Evolutionary conservation across 345 rosid species (phyloP), one percentile per base, ranked within the genome.

Genomic region (Moricandia moricandioides): DNA sequence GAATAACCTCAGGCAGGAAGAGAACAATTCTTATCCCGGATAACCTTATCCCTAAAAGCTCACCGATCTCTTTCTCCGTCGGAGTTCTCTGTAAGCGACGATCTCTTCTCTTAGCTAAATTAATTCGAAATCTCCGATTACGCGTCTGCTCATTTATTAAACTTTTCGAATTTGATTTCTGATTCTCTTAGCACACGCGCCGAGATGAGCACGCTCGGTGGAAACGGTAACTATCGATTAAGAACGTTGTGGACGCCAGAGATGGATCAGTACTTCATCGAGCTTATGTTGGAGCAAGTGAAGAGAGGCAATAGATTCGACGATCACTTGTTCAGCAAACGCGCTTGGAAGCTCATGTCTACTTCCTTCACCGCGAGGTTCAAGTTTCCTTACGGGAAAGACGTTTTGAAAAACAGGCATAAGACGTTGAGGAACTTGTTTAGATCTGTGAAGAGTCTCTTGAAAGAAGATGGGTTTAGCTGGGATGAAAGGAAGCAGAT

Each of bases 171-270:
- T 29, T 58, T 58, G 35, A 58, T 58, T 6, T 30, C 21, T 59
- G 40, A 59, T 27, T 57, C 49, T 43, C 49, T 13, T 4, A 1
- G 14, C 49, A 43, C 2, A 43, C 16, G 49, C 49, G 49, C 52
- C 52, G 52, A 47, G 13, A 79, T 69, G 75, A 69, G 66, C 29
- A 37, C 52, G 16, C 16, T 6, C 14, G 52, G 52, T n/a, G 17
- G 51, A 72, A 68, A 49, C 45, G 68, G 82, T 0, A 71, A 70
- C 18, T 89, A 85, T 65, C 85, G 90, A 13, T 65, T 84, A 51
- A 86, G 97, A 84, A 93, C 97, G 8, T 82, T 88, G 68, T 93
- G 97, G 97, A 89, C 96, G 1, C 91, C 87, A 18, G 97, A 93
- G 73, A 93, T 89, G 97, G 93, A 93, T 72, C 61, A 85, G n/a